Evolutionary conservation across 495 filamentous ascomycete genomes (phyloP), one percentile per base, ranked within the genome.

Genomic region (Tetracladium marchalianum): DNA sequence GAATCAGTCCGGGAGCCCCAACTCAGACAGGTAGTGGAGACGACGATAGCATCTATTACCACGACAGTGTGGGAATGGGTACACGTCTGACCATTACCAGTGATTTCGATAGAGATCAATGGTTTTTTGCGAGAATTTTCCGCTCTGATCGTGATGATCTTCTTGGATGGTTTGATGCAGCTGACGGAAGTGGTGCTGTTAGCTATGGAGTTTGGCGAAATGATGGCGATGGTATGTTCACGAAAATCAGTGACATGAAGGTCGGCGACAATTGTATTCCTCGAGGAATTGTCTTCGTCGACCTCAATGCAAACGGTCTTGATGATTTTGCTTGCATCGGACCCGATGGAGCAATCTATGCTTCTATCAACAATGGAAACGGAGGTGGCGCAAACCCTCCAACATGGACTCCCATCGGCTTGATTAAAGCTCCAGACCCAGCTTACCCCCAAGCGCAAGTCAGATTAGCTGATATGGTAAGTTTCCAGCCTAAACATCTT

Each of bases 291-390:
- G 18, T 33, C 36, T 58, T 47, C 44, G 63, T 58, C 36, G 66
- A 66, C 52, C 39, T 68, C 33, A 63, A 66, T 41, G 59, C 51
- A 32, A 54, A 64, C 27, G 66, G 66, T 0, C 48, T 67, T 5
- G 66, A 67, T 47, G 68, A 71, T 39, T 58, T 64, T 12, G 58
- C 68, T 46, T 64, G 58, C 47, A 55, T 64, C 31, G 36, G 32
- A 13, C 11, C 34, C 4, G 41, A 48, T 17, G 59, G 57, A 1
- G 43, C 45, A 13, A 43, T 49, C 16, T 57, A 55, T 24, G 51
- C 49, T 2, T 35, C 48, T 31, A 53, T 60, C 35, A 58, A 57
- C 32, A 11, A 54, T 11, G 54, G 37, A 13, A 19, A 41, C 12
- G 47, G 44, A 13, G 9, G 17, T 54, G n/a, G 18, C 36, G 41